These are phyloP conservation scores for Linnemannia hyalina DNA, from an alignment of 192 early-diverging fungal species.

Conservation along the genomic window DNA sequence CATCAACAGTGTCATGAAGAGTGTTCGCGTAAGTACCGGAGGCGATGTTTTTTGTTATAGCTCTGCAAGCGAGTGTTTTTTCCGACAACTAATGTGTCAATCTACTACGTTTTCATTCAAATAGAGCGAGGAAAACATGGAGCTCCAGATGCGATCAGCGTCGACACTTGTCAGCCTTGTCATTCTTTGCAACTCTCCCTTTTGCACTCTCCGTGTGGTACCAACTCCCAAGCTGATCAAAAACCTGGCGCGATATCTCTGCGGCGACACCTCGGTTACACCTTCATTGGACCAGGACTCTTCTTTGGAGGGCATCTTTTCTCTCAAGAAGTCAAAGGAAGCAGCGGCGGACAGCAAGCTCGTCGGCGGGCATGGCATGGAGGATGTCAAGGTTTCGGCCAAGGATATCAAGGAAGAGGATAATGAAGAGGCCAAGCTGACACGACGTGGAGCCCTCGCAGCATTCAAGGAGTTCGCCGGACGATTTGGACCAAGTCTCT, in stretches of 20 bases:
- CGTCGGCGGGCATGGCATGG: constrained; percentile 51
- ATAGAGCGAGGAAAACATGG: constrained; percentile 73
- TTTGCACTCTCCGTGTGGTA: constrained; percentile 56
- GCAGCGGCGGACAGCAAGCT: constrained; percentile 28
- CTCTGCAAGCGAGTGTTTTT: neutral
- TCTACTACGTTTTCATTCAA: neutral
- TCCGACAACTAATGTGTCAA: neutral
- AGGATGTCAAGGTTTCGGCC: constrained; percentile 47
- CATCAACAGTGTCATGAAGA: constrained; percentile 89
- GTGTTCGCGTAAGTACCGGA: constrained; percentile 75
- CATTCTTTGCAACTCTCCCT: constrained; percentile 58
- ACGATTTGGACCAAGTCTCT: constrained; percentile 74
- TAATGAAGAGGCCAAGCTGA: constrained; percentile 67
- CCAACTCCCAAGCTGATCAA: constrained; percentile 90
- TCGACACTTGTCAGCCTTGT: constrained; percentile 66
- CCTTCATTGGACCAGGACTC: constrained; percentile 71
- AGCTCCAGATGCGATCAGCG: constrained; percentile 68
- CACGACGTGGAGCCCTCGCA: constrained; percentile 77
- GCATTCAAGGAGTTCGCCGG: constrained; percentile 73
- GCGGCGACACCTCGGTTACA: constrained; percentile 82
- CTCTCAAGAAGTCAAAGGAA: constrained; percentile 65
- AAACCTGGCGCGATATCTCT: constrained; percentile 88
- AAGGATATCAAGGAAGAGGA: constrained; percentile 54
- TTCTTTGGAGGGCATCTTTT: constrained; percentile 61
- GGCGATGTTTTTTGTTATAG: neutral